Evolutionary conservation across 192 early-diverging fungal genomes (phyloP).

Genomic region (Coemansia sp.): DNA sequence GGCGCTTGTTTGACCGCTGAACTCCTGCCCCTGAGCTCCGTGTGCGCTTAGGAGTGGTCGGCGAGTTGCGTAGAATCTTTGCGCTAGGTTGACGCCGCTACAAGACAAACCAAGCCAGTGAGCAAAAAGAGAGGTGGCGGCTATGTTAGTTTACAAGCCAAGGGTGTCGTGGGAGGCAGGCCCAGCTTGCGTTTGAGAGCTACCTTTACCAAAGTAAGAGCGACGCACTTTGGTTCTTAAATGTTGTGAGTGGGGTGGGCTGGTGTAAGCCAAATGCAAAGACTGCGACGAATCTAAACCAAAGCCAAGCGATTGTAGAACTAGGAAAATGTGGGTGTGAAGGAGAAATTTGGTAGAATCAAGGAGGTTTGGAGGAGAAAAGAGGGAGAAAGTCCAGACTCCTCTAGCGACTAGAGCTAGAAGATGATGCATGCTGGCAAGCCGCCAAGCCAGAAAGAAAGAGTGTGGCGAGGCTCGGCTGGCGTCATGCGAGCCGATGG

Average conservation of each 20-base stretch:
- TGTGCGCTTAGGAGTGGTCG: constrained; percentile 44
- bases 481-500: not conserved
- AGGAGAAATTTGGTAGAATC: not conserved
- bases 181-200: not conserved
- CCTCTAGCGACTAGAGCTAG: not conserved
- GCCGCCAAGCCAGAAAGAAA: constrained; percentile 2
- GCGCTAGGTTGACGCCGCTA: constrained; percentile 20
- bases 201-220: constrained; percentile 25
- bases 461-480: not conserved
- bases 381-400: not conserved
- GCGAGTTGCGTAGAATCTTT: constrained; percentile 50
- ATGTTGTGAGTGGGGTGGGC: not conserved
- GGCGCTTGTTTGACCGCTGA: constrained; percentile 31
- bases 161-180: not conserved
- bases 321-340: not conserved
- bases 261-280: not conserved
- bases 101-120: not conserved
- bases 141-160: not conserved
- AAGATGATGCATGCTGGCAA: not conserved
- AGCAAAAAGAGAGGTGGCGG: no score
- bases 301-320: not conserved
- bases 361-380: not conserved
- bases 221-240: constrained; percentile 10
- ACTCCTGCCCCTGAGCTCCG: constrained; percentile 29
- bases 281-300: not conserved